phyloP scores from a whole-genome alignment of 2,329 filamentous ascomycete genomes.

The Neospermospora avenae region DNA sequence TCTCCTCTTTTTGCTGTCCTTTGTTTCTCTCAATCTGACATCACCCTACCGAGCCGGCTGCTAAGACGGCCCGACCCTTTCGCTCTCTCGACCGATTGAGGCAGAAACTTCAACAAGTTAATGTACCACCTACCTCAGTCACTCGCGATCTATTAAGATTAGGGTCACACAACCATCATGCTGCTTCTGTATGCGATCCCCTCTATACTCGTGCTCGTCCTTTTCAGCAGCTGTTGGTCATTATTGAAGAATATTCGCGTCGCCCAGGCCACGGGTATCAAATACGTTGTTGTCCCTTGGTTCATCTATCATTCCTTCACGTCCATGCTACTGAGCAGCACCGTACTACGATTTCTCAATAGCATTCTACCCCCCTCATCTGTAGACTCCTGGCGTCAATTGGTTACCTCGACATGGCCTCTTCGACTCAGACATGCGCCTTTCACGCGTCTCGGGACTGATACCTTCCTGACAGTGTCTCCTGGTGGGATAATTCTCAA shows the following conservation, averaged over 20 bases:
- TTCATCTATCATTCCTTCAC: slow-evolving; percentile 17
- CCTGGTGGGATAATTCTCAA: slow-evolving; percentile 52
- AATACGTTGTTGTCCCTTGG: slow-evolving; percentile 20
- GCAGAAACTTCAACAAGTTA: neutral
- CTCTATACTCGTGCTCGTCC: neutral
- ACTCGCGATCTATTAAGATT: neutral
- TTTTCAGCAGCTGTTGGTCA: neutral
- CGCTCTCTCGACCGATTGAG: neutral
- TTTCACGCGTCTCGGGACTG: slow-evolving; percentile 31
- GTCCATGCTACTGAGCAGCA: slow-evolving; percentile 6
- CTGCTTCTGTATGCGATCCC: neutral
- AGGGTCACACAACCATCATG: slow-evolving; percentile 4
- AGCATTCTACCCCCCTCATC: slow-evolving; percentile 3
- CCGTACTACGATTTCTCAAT: slow-evolving; percentile 13
- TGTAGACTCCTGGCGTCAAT: slow-evolving; percentile 16
- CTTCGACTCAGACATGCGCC: slow-evolving; percentile 19
- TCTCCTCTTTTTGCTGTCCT: neutral
- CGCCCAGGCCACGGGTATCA: slow-evolving; percentile 15
- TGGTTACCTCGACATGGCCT: slow-evolving; percentile 15
- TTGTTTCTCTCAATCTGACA: neutral
- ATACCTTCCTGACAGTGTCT: slow-evolving; percentile 61
- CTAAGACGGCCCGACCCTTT: neutral
- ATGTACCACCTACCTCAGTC: no score
- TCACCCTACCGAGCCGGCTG: neutral
- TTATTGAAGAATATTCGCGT: slow-evolving; percentile 5